phyloP scores from a whole-genome alignment of 2,329 filamentous ascomycete species.

The Fusarium nurragi region DNA sequence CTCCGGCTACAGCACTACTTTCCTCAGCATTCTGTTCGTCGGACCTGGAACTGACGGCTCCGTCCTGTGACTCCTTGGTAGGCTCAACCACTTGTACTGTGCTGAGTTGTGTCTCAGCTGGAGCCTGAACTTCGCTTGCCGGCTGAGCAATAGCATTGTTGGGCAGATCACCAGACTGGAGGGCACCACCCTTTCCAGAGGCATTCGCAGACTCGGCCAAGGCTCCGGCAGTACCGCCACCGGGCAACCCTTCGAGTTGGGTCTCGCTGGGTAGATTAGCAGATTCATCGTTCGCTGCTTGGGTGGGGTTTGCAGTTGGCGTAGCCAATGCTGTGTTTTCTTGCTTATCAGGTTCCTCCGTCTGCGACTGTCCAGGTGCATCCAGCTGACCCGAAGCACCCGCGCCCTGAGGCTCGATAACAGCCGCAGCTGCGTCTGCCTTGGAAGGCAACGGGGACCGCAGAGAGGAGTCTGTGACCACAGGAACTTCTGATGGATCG shows the following conservation, averaged over 20 bases:
- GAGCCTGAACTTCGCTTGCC: neutral
- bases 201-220: neutral
- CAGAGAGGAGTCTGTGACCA: neutral
- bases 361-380: neutral
- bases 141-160: neutral
- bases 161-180: neutral
- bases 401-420: neutral
- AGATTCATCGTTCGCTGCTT: neutral
- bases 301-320: neutral
- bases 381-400: neutral
- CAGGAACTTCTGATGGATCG: neutral
- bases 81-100: neutral
- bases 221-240: neutral
- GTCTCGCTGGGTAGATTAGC: neutral
- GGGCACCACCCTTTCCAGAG: neutral
- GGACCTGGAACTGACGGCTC: neutral
- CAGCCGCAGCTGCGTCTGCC: neutral
- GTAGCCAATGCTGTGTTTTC: neutral
- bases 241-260: neutral
- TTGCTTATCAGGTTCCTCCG: slow-evolving; percentile 3
- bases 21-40: neutral
- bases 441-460: neutral
- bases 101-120: neutral
- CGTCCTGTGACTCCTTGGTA: neutral
- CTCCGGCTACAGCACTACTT: slow-evolving; percentile 12